A percentile compares a stretch with the other conserved stretches of the same genome.
These are phyloP conservation scores for Fusarium hostae DNA, from an alignment of 2,329 filamentous ascomycete genomes.

Conservation along the genomic window DNA sequence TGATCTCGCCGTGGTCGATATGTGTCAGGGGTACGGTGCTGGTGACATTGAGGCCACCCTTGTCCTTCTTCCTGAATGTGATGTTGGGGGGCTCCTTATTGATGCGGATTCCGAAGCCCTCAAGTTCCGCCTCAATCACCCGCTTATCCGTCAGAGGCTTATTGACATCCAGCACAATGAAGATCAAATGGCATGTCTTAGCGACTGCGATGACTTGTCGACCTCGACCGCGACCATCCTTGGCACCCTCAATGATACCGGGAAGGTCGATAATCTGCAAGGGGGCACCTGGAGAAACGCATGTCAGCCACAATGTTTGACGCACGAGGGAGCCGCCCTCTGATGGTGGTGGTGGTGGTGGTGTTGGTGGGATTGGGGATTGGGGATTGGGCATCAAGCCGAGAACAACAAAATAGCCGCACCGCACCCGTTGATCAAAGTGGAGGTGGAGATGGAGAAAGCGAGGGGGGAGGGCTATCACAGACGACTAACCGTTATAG, in stretches of 20 bases:
- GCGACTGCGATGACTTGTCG: constrained; percentile 98
- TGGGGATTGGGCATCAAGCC: constrained; percentile 31
- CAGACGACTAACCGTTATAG: constrained; percentile 77
- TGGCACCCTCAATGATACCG: constrained; percentile 98
- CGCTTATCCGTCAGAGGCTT: constrained; percentile 98
- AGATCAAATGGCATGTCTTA: constrained; percentile 98
- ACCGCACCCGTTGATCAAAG: background rate
- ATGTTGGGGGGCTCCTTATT: constrained; percentile 98
- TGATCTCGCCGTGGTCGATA: constrained; percentile 96
- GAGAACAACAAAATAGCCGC: constrained; percentile 5
- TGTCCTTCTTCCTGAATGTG: constrained; percentile 99
- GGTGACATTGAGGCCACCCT: constrained; percentile 96
- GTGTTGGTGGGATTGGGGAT: constrained; percentile 5
- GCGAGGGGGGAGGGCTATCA: background rate
- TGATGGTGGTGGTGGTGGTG: background rate
- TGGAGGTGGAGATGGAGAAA: background rate
- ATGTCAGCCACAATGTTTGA: constrained; percentile 36
- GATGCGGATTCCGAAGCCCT: constrained; percentile 97
- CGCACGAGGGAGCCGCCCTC: constrained; percentile 14
- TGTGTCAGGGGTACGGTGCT: constrained; percentile 91
- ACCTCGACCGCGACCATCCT: constrained; percentile 97
- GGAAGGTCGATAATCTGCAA: constrained; percentile 98
- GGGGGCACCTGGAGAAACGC: constrained; percentile 72
- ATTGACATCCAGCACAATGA: constrained; percentile 98
- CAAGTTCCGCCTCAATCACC: constrained; percentile 92